phyloP scores from a whole-genome alignment of 2,329 filamentous ascomycete genomes.

The Pseudogymnoascus sp. region DNA sequence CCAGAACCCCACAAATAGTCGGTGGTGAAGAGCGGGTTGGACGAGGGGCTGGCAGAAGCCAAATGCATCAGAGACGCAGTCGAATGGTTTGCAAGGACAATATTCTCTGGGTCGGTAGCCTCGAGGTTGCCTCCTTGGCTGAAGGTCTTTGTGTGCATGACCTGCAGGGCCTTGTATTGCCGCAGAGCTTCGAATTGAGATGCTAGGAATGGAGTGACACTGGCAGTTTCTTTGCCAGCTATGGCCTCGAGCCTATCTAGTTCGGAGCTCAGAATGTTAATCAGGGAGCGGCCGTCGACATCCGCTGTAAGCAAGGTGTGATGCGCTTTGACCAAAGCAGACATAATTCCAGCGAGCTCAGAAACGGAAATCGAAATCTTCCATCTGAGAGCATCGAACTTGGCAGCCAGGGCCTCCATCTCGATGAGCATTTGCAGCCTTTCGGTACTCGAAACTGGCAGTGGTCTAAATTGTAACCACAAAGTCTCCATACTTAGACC shows the following conservation, averaged over 20 bases:
- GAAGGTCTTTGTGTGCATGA: conserved; percentile 8
- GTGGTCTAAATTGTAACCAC: conserved; percentile 66
- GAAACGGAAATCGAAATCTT: conserved; percentile 43
- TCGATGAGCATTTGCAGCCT: conserved; percentile 40
- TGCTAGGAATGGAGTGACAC: conserved; percentile 42
- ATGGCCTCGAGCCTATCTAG: conserved; percentile 43
- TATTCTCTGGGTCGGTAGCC: conserved; percentile 12
- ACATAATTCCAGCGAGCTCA: conserved; percentile 46
- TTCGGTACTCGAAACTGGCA: conserved; percentile 40
- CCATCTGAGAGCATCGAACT: conserved; percentile 56
- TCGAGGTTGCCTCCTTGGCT: background rate
- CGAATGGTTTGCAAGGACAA: conserved; percentile 25
- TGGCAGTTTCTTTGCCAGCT: conserved; percentile 35
- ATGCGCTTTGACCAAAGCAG: conserved; percentile 49
- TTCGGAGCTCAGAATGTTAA: conserved; percentile 42
- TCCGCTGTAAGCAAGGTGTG: conserved; percentile 41
- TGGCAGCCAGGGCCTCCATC: conserved; percentile 47
- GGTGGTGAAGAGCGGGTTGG: conserved; percentile 20
- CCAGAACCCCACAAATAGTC: conserved; percentile 25
- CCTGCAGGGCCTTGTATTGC: conserved; percentile 31
- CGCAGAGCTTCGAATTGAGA: conserved; percentile 49
- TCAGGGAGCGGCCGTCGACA: conserved; percentile 29
- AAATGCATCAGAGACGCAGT: conserved; percentile 24
- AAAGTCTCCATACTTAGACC: conserved; percentile 73
- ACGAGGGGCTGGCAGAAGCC: conserved; percentile 17